Conservation (phyloP, 163 green algal species). For the Scenedesmus sp. region DNA sequence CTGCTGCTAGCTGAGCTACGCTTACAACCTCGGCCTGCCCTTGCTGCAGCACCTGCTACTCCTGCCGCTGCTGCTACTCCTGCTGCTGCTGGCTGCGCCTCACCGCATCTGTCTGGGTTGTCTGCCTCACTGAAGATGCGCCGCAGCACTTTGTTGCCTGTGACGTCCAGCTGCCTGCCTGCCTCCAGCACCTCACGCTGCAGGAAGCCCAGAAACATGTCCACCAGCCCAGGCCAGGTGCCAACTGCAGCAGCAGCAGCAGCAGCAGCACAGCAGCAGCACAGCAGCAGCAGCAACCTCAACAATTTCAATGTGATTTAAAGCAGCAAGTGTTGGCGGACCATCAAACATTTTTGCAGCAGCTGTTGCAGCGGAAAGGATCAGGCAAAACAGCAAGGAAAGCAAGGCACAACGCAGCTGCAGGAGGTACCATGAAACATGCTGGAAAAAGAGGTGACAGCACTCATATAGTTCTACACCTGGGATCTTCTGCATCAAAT, state of each 20-base stretch:
- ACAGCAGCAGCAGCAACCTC: background rate
- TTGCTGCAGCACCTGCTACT: background rate
- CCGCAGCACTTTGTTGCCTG: background rate
- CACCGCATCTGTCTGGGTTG: constrained; percentile 48
- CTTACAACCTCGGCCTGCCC: background rate
- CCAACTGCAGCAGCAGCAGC: background rate
- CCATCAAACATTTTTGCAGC: no score
- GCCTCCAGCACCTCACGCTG: constrained; percentile 20
- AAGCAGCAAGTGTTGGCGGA: background rate
- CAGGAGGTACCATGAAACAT: no score
- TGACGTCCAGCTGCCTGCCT: constrained; percentile 23
- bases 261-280: background rate
- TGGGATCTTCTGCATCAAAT: background rate
- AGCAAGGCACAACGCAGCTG: background rate
- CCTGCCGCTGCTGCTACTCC: constrained; percentile 18
- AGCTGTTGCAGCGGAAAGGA: no score
- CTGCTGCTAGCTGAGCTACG: no score
- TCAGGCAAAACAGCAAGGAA: background rate
- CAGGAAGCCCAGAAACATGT: constrained; percentile 10
- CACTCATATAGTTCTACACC: no score
- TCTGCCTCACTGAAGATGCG: constrained; percentile 38
- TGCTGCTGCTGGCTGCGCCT: constrained; percentile 1
- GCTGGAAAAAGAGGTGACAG: no score
- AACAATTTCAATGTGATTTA: background rate
- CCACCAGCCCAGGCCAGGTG: constrained; percentile 35